phyloP scores from a whole-genome alignment of 305 asterid genomes.

The Coffea humblotiana region DNA sequence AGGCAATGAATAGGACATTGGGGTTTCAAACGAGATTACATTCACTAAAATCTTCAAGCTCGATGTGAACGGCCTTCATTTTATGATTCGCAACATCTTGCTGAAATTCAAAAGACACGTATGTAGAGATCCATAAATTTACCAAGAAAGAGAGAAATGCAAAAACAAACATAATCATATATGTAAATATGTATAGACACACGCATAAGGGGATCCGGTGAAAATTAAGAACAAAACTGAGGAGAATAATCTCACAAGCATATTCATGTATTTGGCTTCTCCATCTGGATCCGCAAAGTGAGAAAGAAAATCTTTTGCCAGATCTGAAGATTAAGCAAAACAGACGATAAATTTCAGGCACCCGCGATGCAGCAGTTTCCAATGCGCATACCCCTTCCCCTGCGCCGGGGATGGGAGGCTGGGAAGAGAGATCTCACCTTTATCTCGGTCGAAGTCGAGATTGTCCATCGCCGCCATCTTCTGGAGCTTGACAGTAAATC shows the following conservation, averaged over 20 bases:
- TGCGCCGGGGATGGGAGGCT: no score
- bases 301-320: conserved; percentile 67
- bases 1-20: not conserved
- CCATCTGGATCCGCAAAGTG: conserved; percentile 71
- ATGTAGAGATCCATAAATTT: not conserved
- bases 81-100: conserved; percentile 94
- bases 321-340: conserved; percentile 40
- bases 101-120: conserved; percentile 33
- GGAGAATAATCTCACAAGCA: conserved; percentile 55
- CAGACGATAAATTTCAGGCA: not conserved
- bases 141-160: not conserved
- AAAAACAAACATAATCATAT: no score
- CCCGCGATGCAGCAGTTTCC: not conserved
- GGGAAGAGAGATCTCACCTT: conserved; percentile 39
- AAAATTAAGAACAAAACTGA: not conserved
- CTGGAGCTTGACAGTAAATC: conserved; percentile 19
- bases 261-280: conserved; percentile 64
- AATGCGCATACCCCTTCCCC: not conserved
- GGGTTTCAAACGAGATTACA: conserved; percentile 33
- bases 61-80: conserved; percentile 71
- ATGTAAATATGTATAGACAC: no score
- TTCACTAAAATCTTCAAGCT: conserved; percentile 77
- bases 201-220: no score
- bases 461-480: conserved; percentile 42
- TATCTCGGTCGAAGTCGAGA: conserved; percentile 64